Conservation (phyloP, 371 early-diverging fungal species). For the Ecytonucleospora hepatopenaei region DNA sequence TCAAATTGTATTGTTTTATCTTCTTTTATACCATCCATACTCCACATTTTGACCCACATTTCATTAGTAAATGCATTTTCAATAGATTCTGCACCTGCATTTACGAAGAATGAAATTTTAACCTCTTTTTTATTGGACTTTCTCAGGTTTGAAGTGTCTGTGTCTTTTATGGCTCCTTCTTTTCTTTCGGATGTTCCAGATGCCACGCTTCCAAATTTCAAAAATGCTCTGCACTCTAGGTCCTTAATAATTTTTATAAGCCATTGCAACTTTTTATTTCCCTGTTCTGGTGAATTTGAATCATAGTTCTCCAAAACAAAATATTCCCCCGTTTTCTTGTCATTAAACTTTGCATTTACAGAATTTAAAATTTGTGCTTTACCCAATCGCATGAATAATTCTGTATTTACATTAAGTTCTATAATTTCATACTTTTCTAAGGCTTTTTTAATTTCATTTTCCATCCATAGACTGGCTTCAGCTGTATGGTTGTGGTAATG, state of each 20-base stretch:
- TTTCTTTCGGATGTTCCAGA: conserved; percentile 4
- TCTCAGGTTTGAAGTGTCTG: not conserved
- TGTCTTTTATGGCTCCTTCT: conserved; percentile 2
- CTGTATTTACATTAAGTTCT: conserved; percentile 19
- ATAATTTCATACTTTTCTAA: conserved; percentile 14
- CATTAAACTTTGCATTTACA: conserved; percentile 15
- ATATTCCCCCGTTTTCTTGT: conserved; percentile 14
- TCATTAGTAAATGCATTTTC: conserved; percentile 9
- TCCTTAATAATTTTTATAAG: conserved; percentile 37
- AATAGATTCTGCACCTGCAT: conserved; percentile 2
- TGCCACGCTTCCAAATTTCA: conserved; percentile 31
- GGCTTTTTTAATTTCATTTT: conserved; percentile 11
- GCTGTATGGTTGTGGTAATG: conserved; percentile 24
- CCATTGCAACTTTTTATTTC: conserved; percentile 26
- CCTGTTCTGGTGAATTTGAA: conserved; percentile 7
- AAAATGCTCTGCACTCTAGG: conserved; percentile 27
- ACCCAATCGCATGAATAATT: conserved; percentile 26
- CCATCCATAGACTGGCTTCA: conserved; percentile 31
- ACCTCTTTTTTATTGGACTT: conserved; percentile 7
- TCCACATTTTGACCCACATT: conserved; percentile 26
- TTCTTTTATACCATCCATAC: not conserved
- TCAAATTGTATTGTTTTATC: conserved; percentile 4
- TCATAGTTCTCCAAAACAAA: conserved; percentile 20
- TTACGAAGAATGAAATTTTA: conserved; percentile 8
- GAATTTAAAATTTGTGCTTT: conserved; percentile 32